Base-by-base conservation (phyloP, 768 basidiomycete species). In the Hortiboletus campestris region DNA sequence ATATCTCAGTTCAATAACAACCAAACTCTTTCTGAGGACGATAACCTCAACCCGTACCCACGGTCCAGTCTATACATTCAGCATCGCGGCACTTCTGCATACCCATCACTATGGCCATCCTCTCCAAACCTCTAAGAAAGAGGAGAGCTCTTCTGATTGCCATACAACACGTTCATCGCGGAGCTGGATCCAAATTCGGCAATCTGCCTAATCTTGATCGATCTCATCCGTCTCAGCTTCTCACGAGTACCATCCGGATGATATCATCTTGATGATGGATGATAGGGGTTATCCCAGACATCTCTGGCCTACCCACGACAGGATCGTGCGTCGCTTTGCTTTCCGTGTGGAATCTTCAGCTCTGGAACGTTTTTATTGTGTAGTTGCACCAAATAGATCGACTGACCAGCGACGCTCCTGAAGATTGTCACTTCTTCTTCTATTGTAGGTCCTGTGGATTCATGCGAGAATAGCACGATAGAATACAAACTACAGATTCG, bases 391-490 rank as follows among this genome's bases (percentile, higher is more conserved):
- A 77, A 38, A 80, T 84, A 29, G 58, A 71, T 6, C 67, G 67
- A 7, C 66, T 85, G 7, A 78, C 80, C 0, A 57, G 64, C 4
- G 76, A 73, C 34, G 75, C 78, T 5, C 60, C 69, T 16, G 68
- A 76, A 2, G 76, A 78, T 0, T 81, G 82, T 49, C 75, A 68
- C 3, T 79, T 81, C 58, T 76, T 83, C 50, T 82, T 85, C 59
- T 82, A 83, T 40, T 85, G 84, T 84, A 57, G 36, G 78, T 28
- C 12, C 1, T 17, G 25, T 14, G 13, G 1, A 3, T 29, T 34
- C 6, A n/a, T 6, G 14, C n/a, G 7, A 16, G 14, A 29, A 25
- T 34, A 17, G 8, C 8, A 17, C 39, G 31, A 22, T 35, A 12
- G 11, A 20, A 49, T n/a, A 8, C 4, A 32, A 20, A 1, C 2